These are phyloP conservation scores for Tulasnella sp. DNA, from an alignment of 768 basidiomycete genomes.

Conservation along the genomic window DNA sequence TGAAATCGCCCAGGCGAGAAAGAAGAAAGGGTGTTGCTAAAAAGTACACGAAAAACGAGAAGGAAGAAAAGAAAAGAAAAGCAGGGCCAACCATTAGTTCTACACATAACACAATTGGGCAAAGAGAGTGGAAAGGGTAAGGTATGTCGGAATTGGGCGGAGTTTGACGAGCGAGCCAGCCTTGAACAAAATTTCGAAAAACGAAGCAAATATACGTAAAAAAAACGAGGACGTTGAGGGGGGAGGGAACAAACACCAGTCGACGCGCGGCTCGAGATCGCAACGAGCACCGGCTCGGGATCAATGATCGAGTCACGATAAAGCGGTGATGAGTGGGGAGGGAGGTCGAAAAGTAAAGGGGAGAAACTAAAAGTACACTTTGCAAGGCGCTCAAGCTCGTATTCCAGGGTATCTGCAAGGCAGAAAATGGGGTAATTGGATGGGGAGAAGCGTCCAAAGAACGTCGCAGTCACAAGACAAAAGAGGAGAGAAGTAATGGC, in stretches of 20 bases:
- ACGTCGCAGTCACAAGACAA: not conserved
- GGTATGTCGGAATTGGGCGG: not conserved
- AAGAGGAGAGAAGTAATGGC: constrained; percentile 2
- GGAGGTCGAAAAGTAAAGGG: not conserved
- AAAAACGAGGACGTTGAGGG: not conserved
- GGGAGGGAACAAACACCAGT: not conserved
- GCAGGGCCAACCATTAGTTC: not conserved
- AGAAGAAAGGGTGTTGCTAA: not conserved
- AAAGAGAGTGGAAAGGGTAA: not conserved
- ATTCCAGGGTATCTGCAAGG: not conserved
- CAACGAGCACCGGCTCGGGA: not conserved
- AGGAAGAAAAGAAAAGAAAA: no score
- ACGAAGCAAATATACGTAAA: not conserved
- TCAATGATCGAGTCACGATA: not conserved
- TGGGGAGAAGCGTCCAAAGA: not conserved
- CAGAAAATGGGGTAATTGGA: not conserved
- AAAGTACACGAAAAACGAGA: not conserved
- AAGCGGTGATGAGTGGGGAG: constrained; percentile 1
- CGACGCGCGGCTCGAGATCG: not conserved
- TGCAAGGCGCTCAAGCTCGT: not conserved
- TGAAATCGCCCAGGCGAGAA: not conserved
- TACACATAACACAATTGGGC: not conserved
- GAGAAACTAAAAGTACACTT: constrained; percentile 4
- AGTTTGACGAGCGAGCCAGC: not conserved
- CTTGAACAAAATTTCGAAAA: not conserved